Conservation (phyloP, 371 early-diverging fungal species). For the Fennellomyces sp. region DNA sequence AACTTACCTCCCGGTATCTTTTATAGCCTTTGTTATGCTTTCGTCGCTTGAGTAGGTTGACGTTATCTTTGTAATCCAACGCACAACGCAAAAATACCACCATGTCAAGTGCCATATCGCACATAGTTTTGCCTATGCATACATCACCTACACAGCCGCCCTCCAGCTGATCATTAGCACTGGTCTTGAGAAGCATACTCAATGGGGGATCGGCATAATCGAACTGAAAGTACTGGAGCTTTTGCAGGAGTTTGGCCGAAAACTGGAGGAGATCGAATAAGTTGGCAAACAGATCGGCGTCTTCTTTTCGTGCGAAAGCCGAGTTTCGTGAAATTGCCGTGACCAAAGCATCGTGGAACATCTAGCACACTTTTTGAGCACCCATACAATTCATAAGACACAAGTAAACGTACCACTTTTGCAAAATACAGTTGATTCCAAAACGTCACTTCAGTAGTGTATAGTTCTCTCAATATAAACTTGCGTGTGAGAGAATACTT, state of each 20-base stretch:
- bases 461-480: constrained; percentile 46
- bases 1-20: constrained; percentile 25
- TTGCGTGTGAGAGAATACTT: constrained; percentile 25
- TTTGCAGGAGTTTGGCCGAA: constrained; percentile 26
- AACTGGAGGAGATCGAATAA: constrained; percentile 28
- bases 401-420: constrained; percentile 32
- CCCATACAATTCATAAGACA: neutral
- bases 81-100: constrained; percentile 37
- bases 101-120: constrained; percentile 27
- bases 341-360: constrained; percentile 33
- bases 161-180: neutral
- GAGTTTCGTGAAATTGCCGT: constrained; percentile 23
- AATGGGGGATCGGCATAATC: neutral
- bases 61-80: constrained; percentile 37
- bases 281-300: constrained; percentile 33
- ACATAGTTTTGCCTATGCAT: constrained; percentile 25
- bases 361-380: too few species aligned
- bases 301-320: constrained; percentile 15
- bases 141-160: constrained; percentile 5
- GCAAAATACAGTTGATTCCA: constrained; percentile 45
- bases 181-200: neutral
- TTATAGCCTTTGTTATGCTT: constrained; percentile 24
- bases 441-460: constrained; percentile 45
- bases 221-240: constrained; percentile 20
- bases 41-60: constrained; percentile 16